A percentile compares a stretch with the other conserved stretches of the same genome.
Conservation (phyloP, 2,329 filamentous ascomycete species). For the Botrytis pseudocinerea region DNA sequence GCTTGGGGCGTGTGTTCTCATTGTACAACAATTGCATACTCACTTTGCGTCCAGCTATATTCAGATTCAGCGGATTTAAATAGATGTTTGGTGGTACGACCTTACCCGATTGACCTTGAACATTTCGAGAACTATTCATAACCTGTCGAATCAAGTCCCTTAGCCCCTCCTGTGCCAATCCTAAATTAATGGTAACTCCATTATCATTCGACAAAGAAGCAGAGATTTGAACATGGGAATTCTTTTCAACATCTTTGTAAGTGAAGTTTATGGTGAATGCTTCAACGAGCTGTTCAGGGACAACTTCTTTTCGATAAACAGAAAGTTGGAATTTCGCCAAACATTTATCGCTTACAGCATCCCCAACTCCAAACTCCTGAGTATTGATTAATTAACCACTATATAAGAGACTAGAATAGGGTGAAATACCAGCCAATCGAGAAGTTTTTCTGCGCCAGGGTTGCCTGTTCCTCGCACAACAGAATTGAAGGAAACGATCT, state of each 20-base stretch:
- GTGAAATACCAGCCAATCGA: slow-evolving; percentile 33
- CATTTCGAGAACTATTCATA: background rate
- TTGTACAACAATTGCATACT: slow-evolving; percentile 31
- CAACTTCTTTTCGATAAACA: slow-evolving; percentile 29
- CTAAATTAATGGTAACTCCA: slow-evolving; percentile 5
- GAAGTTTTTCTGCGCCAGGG: slow-evolving; percentile 32
- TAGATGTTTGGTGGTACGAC: background rate
- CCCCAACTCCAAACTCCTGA: slow-evolving; percentile 33
- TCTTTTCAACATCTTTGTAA: slow-evolving; percentile 26
- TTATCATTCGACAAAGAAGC: slow-evolving; percentile 5
- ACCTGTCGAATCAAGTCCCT: slow-evolving; percentile 14
- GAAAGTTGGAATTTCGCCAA: slow-evolving; percentile 35
- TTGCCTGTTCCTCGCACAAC: slow-evolving; percentile 22
- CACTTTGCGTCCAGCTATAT: slow-evolving; percentile 22
- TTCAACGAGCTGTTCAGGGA: slow-evolving; percentile 31
- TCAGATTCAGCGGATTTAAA: background rate
- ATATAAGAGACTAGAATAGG: no score
- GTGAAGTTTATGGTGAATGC: slow-evolving; percentile 33
- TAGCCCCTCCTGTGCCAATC: slow-evolving; percentile 21
- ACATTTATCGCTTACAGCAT: slow-evolving; percentile 32
- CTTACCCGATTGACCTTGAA: slow-evolving; percentile 6
- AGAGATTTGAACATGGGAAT: slow-evolving; percentile 5
- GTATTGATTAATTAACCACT: slow-evolving; percentile 14
- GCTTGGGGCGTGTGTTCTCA: slow-evolving; percentile 26
- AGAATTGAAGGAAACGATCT: slow-evolving; percentile 11